Percentiles rank a stretch among this genome's conserved stretches.
These are phyloP conservation scores for Ganoderma boninense DNA, from an alignment of 1,284 basidiomycete species.

Conservation along the genomic window DNA sequence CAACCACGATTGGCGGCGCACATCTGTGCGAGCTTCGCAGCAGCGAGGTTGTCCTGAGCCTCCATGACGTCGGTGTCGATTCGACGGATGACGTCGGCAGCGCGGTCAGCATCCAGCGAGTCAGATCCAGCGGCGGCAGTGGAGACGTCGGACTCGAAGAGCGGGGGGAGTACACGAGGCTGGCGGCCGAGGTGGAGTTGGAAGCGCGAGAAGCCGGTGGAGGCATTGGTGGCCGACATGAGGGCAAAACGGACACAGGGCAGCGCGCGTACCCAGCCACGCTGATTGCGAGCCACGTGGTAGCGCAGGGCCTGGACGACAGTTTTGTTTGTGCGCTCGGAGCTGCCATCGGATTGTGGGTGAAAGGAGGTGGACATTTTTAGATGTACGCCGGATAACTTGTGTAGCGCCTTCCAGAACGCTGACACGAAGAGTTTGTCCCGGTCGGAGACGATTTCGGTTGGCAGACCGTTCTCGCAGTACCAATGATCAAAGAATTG, in stretches of 20 bases:
- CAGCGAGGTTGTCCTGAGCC: conserved; percentile 29
- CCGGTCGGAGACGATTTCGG: too few relatives aligned
- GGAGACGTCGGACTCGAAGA: conserved; percentile 41
- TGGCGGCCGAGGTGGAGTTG: conserved; percentile 39
- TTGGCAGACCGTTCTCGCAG: conserved; percentile 52
- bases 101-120: not conserved
- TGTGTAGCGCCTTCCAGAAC: conserved; percentile 51
- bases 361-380: conserved; percentile 54
- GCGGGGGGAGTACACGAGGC: conserved; percentile 33
- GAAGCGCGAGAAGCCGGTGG: conserved; percentile 48
- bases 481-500: conserved; percentile 49
- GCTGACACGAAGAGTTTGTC: conserved; percentile 49
- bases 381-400: conserved; percentile 45
- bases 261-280: conserved; percentile 49
- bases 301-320: conserved; percentile 47
- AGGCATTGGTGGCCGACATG: conserved; percentile 46
- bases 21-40: conserved; percentile 29
- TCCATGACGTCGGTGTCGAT: conserved; percentile 26
- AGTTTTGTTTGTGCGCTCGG: conserved; percentile 33
- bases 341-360: conserved; percentile 45
- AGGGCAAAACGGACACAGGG: conserved; percentile 48
- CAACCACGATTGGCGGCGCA: too few relatives aligned
- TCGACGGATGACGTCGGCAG: conserved; percentile 6
- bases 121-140: conserved; percentile 10
- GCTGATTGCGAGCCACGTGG: conserved; percentile 49